Conservation (phyloP, 2,329 filamentous ascomycete species). For the Karstenula rhodostoma region DNA sequence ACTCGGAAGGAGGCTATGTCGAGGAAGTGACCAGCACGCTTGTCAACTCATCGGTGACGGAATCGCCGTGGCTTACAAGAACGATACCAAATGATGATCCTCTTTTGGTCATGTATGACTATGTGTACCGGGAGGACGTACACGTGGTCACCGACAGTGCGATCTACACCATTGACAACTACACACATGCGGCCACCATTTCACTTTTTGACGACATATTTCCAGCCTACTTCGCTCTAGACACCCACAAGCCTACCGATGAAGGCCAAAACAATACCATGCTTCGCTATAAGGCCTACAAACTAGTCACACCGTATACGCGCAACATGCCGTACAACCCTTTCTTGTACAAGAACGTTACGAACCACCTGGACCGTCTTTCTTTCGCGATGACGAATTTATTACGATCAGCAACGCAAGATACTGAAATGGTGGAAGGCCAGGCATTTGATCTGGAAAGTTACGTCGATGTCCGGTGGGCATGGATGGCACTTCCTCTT, state of each 20-base stretch:
- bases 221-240: conserved; percentile 9
- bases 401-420: conserved; percentile 3
- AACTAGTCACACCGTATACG: neutral
- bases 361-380: conserved; percentile 10
- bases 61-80: conserved; percentile 13
- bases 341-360: conserved; percentile 11
- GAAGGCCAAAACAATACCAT: too few relatives aligned
- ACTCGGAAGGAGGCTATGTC: conserved; percentile 15
- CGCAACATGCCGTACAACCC: conserved; percentile 10
- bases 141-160: neutral
- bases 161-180: conserved; percentile 10
- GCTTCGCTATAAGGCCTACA: conserved; percentile 9
- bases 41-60: conserved; percentile 10
- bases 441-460: conserved; percentile 22
- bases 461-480: conserved; percentile 33
- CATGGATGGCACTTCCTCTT: conserved; percentile 35
- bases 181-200: conserved; percentile 5
- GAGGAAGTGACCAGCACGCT: conserved; percentile 18
- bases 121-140: conserved; percentile 5
- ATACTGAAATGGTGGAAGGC: conserved; percentile 19
- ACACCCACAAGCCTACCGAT: neutral
- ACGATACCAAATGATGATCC: neutral
- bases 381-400: conserved; percentile 11
- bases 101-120: neutral
- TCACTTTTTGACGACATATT: conserved; percentile 19